Evolutionary conservation across 306 rosid species (phyloP).

Genomic region (apple (Malus domestica)): ASM211411v1 NC_041800.1:18507733-18508232

Average conservation of each 20-base stretch:
- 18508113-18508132: slow-evolving; percentile 58
- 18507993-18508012: background rate
- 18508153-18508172: slow-evolving; percentile 41
- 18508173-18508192: slow-evolving; percentile 7
- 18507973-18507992: background rate
- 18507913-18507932: slow-evolving; percentile 13
- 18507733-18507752: too few relatives aligned
- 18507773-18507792: too few relatives aligned
- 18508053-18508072: too few relatives aligned
- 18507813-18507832: too few relatives aligned
- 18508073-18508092: background rate
- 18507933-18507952: slow-evolving; percentile 23
- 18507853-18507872: background rate
- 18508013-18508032: background rate
- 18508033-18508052: background rate
- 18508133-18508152: slow-evolving; percentile 43
- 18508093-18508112: slow-evolving; percentile 11
- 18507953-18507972: background rate
- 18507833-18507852: background rate
- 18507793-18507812: too few relatives aligned
- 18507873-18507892: background rate
- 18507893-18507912: slow-evolving; percentile 33
- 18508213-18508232: background rate
- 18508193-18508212: background rate
- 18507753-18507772: too few relatives aligned